Evolutionary conservation across 2,329 filamentous ascomycete species (phyloP).

Genomic region (Tolypocladium ophioglossoides): DNA sequence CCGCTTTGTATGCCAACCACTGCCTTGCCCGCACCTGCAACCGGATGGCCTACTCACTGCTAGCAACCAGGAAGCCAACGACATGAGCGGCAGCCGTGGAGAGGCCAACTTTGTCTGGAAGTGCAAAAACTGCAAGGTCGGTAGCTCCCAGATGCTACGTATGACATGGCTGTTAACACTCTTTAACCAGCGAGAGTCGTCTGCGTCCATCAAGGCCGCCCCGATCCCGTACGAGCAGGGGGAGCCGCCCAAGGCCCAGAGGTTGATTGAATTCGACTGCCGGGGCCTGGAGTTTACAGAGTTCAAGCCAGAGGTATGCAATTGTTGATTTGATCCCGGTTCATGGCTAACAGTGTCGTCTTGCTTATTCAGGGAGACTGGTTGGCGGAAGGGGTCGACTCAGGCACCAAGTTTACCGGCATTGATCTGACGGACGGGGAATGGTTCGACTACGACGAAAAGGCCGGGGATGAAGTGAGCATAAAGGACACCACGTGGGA

Average conservation of each 20-base stretch:
- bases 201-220: slow-evolving; percentile 68
- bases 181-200: slow-evolving; percentile 59
- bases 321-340: neutral
- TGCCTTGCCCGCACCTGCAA: neutral
- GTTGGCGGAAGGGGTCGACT: slow-evolving; percentile 73
- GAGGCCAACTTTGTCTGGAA: slow-evolving; percentile 99
- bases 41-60: slow-evolving; percentile 5
- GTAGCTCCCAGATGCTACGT: slow-evolving; percentile 5
- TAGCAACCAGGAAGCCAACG: slow-evolving; percentile 66
- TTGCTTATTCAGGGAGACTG: slow-evolving; percentile 63
- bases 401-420: slow-evolving; percentile 66
- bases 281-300: slow-evolving; percentile 85
- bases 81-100: slow-evolving; percentile 84
- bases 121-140: slow-evolving; percentile 94
- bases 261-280: slow-evolving; percentile 86
- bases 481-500: slow-evolving; percentile 86
- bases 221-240: slow-evolving; percentile 61
- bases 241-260: slow-evolving; percentile 64
- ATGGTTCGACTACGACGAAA: slow-evolving; percentile 98
- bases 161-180: neutral
- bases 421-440: slow-evolving; percentile 84
- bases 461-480: slow-evolving; percentile 81
- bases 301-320: slow-evolving; percentile 75
- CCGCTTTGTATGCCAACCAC: slow-evolving; percentile 59
- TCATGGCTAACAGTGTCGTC: neutral